Base-by-base conservation (phyloP, 345 rosid species). In the Boechera stricta region DNA sequence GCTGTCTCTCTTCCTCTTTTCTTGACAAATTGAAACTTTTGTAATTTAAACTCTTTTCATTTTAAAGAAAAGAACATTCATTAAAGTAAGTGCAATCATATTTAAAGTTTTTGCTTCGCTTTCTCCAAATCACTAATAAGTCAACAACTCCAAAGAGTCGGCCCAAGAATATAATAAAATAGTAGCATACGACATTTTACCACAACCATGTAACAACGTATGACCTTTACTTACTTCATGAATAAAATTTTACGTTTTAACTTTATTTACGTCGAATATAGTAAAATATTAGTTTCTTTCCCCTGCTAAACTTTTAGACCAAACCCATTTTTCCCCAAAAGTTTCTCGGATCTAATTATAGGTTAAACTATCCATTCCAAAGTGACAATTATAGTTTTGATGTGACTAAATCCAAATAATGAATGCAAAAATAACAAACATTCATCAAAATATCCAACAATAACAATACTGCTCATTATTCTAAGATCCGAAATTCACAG, bases 21-120 rank as follows among this genome's bases (percentile, higher is more conserved):
- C 71, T 67, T 78, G 69, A 72, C 71, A 73, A 79, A 60, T 72
- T 41, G 48, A 66, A 52, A 66, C 74, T 72, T 73, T 73, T 58
- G 45, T 73, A 15, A 24, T 51, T 59, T 18, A 10, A 36, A n/a
- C 38, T 67, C 3, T 1, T 31, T 71, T 54, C 10, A 5, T 42
- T 62, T 45, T 15, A n/a, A 10, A 53, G 12, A 31, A 16, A 71
- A 51, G 58, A 41, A 1, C 31, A 26, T 29, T 64, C 67, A 42
- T 72, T 42, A 78, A 78, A 78, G 69, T 66, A 59, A 33, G 78
- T 67, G 73, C 69, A 67, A 41, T 78, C 64, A 59, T 59, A 59
- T 72, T 72, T 57, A 38, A 64, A 64, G 39, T 29, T 15, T 52
- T 63, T 77, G 67, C 41, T 78, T 72, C 64, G 48, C 42, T 41